Base-by-base conservation (phyloP, 2,329 filamentous ascomycete species). In the Blastomyces silverae region DNA sequence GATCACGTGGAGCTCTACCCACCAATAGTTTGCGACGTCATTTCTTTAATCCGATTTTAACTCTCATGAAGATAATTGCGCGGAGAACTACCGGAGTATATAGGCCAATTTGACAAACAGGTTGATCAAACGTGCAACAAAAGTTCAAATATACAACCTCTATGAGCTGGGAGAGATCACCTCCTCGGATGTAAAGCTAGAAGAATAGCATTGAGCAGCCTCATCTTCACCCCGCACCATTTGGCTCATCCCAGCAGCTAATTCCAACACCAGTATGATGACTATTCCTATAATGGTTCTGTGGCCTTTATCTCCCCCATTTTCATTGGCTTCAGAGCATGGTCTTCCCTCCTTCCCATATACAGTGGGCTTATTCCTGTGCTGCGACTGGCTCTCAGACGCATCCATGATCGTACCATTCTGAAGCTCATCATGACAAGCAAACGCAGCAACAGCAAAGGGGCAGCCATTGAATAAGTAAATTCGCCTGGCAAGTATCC, bases 351-450 rank as follows among this genome's bases (percentile, higher is more conserved):
- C 50, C 73, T 69, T 53, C 65, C 67, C 4, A 48, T 46, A 0
- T 68, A 66, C n/a, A 64, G 65, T 7, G 74, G 72, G 10, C 71
- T 70, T 57, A 76, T 75, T 7, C 72, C 74, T 6, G 70, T 63
- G 61, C 73, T 76, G 64, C 73, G 75, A 34, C 69, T 75, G 2
- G 69, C 69, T 2, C 15, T 46, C 17, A 2, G 42, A 1, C 15
- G 42, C 6, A 46, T 20, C 42, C 42, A 5, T 46, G 37, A 13
- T 13, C 67, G 64, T 31, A 70, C 68, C 28, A 63, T 66, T 48
- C 66, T 56, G 10, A 61, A 67, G 0, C 70, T 68, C 2, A 73
- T 52, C 0, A 15, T 6, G 11, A 28, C n/a, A 31, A 25, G 13
- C 52, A 50, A 50, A 50, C 17, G 7, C 5, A 22, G 46, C 10